These are phyloP conservation scores for Fonsecaea multimorphosa DNA, from an alignment of 2,329 filamentous ascomycete genomes.

Conservation along the genomic window DNA sequence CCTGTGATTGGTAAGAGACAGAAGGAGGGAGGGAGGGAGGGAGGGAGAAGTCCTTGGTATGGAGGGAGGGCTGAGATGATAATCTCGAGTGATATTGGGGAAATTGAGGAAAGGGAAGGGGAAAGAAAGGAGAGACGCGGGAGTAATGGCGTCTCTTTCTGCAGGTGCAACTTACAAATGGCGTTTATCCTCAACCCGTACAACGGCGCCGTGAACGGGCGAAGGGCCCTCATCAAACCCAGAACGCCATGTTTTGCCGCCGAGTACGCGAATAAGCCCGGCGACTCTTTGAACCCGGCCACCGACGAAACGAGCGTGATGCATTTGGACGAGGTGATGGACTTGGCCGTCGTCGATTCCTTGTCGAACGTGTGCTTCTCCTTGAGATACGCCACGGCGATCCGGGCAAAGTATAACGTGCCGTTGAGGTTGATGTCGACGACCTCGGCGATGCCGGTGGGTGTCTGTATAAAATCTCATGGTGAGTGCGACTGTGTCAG, in stretches of 20 bases:
- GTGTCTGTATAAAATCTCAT: constrained; percentile 22
- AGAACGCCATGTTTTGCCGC: constrained; percentile 58
- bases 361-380: constrained; percentile 31
- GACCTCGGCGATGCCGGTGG: constrained; percentile 31
- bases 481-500: background rate
- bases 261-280: constrained; percentile 56
- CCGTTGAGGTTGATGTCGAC: constrained; percentile 50
- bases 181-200: constrained; percentile 53
- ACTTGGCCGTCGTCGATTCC: constrained; percentile 18
- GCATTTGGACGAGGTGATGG: constrained; percentile 43
- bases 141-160: background rate
- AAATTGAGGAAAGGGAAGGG: background rate
- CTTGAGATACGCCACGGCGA: constrained; percentile 57
- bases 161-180: constrained; percentile 43
- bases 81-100: too few species aligned
- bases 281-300: constrained; percentile 57
- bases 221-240: constrained; percentile 57
- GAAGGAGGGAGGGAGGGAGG: background rate
- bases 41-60: background rate
- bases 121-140: background rate
- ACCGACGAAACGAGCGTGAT: constrained; percentile 54
- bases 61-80: too few species aligned
- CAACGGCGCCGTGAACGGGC: constrained; percentile 46
- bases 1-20: constrained; percentile 10
- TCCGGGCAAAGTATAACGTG: constrained; percentile 56